Evolutionary conservation across 805 yeast genomes (phyloP).

Genomic region (Ogataea corticis): DNA sequence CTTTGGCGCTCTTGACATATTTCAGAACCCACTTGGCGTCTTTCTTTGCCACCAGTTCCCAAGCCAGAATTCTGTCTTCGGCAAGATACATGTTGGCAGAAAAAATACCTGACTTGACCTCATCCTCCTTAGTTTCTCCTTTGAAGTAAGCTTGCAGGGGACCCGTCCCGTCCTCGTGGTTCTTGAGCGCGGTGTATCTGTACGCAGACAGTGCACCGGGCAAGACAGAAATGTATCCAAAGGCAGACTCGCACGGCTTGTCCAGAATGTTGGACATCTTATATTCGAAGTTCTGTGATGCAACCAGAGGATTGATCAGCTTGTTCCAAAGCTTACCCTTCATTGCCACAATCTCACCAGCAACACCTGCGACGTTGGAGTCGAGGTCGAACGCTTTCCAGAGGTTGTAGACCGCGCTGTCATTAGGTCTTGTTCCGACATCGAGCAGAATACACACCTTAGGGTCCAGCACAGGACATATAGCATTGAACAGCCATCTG

Average conservation of each 20-base stretch:
- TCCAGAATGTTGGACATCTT: constrained; percentile 96
- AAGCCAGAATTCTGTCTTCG: constrained; percentile 93
- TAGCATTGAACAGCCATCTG: constrained; percentile 95
- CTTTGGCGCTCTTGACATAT: constrained; percentile 89
- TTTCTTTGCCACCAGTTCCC: constrained; percentile 90
- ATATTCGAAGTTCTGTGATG: constrained; percentile 95
- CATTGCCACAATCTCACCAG: constrained; percentile 96
- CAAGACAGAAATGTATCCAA: constrained; percentile 89
- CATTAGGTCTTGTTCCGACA: constrained; percentile 97
- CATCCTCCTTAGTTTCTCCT: constrained; percentile 60
- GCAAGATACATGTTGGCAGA: constrained; percentile 97
- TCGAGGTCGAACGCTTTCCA: constrained; percentile 98
- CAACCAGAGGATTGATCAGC: constrained; percentile 85
- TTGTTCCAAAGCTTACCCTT: constrained; percentile 86
- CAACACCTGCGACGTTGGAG: constrained; percentile 98
- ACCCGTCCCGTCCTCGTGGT: constrained; percentile 89
- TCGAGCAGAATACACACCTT: constrained; percentile 86
- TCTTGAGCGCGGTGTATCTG: constrained; percentile 80
- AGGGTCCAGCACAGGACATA: constrained; percentile 90
- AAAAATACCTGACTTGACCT: constrained; percentile 64
- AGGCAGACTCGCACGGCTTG: constrained; percentile 88
- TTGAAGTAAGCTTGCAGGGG: constrained; percentile 86
- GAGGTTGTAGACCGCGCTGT: constrained; percentile 81
- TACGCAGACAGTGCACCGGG: constrained; percentile 98
- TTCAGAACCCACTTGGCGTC: constrained; percentile 85